phyloP scores from a whole-genome alignment of 495 filamentous ascomycete genomes.

The Xylaria nigripes region DNA sequence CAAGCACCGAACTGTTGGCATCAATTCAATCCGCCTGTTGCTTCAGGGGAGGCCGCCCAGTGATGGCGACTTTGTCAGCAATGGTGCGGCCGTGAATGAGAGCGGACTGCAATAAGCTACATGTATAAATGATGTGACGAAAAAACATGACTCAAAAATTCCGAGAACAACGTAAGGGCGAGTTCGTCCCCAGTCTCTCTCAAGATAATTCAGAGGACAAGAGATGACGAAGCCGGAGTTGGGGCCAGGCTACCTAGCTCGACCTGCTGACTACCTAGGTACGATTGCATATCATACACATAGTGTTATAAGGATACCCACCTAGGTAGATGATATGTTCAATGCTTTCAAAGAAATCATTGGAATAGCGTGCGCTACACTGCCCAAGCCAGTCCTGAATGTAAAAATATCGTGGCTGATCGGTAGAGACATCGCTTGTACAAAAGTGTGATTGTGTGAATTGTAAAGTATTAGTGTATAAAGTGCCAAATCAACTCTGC shows the following conservation, averaged over 20 bases:
- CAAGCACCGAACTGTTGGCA: constrained; percentile 46
- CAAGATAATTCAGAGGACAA: neutral
- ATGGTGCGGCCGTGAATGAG: constrained; percentile 11
- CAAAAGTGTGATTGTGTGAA: too few relatives aligned
- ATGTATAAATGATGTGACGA: neutral
- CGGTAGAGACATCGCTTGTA: too few relatives aligned
- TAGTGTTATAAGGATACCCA: too few relatives aligned
- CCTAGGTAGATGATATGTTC: too few relatives aligned
- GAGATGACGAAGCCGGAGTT: neutral
- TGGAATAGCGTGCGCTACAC: too few relatives aligned
- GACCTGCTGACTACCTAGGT: too few relatives aligned
- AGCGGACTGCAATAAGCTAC: neutral
- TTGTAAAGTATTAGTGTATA: too few relatives aligned
- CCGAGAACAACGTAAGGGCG: neutral
- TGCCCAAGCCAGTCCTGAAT: too few relatives aligned
- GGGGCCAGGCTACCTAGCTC: neutral
- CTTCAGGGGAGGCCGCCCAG: constrained; percentile 10
- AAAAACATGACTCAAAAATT: neutral
- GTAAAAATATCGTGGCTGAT: too few relatives aligned
- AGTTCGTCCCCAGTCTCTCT: neutral
- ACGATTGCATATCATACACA: neutral
- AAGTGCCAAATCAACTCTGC: too few relatives aligned
- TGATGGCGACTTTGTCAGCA: constrained; percentile 7
- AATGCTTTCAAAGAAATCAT: too few relatives aligned
- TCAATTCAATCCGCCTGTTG: constrained; percentile 25